Percentiles rank a stretch among this genome's conserved stretches.
Conservation (phyloP, 345 rosid genomes). For the Euphorbia pulcherrima region DNA sequence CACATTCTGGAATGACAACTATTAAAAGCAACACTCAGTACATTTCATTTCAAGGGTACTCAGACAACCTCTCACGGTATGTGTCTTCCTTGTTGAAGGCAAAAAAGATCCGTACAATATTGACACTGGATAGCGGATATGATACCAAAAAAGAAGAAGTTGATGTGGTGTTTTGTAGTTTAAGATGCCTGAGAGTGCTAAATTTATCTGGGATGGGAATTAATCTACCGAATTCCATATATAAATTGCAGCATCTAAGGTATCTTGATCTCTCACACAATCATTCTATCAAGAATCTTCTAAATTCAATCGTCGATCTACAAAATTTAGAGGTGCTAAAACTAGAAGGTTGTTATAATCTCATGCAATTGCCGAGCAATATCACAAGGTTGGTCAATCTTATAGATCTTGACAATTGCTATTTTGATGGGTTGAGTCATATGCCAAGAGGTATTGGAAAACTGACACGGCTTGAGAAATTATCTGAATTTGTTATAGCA, state of each 20-base stretch:
- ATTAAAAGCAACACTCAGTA: not conserved
- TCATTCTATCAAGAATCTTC: too few relatives aligned
- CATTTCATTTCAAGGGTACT: not conserved
- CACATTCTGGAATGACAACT: not conserved
- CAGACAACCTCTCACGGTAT: not conserved
- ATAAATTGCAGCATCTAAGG: too few relatives aligned
- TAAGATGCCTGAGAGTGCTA: not conserved
- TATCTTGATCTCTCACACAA: too few relatives aligned
- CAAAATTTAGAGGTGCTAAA: slow-evolving; percentile 17
- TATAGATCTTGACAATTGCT: too few relatives aligned
- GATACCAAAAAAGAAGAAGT: not conserved
- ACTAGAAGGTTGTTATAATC: slow-evolving; percentile 3
- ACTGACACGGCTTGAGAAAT: not conserved
- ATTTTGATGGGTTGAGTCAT: too few relatives aligned
- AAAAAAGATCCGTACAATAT: too few relatives aligned
- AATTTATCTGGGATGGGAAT: not conserved
- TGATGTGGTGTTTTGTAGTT: not conserved
- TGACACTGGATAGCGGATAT: not conserved
- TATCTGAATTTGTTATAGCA: not conserved
- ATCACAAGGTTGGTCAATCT: too few relatives aligned
- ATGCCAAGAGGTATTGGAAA: too few relatives aligned
- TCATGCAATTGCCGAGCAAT: too few relatives aligned
- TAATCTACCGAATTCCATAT: not conserved
- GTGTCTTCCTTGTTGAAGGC: not conserved
- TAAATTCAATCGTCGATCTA: not conserved